Conservation (phyloP, 768 basidiomycete species). For the Pleurotus platypus region DNA sequence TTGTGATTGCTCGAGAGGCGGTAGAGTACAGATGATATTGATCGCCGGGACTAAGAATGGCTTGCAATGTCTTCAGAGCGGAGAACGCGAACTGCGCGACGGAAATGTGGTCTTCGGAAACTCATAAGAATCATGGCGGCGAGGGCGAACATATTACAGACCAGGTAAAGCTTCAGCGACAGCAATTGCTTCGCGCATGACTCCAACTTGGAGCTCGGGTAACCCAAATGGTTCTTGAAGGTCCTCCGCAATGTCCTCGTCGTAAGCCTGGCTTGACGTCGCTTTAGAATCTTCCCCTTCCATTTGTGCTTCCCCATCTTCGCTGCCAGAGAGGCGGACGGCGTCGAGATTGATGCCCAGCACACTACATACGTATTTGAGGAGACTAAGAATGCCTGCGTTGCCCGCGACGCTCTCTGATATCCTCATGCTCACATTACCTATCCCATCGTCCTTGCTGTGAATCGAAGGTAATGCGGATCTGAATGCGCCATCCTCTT, state of each 20-base stretch:
- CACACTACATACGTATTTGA: conserved; percentile 71
- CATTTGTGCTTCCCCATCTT: not conserved
- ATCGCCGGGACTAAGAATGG: conserved; percentile 67
- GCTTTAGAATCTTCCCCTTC: not conserved
- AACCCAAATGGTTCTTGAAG: conserved; percentile 72
- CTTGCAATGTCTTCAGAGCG: conserved; percentile 70
- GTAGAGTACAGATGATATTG: conserved; percentile 78
- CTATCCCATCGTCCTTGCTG: conserved; percentile 40
- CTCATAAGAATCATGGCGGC: not conserved
- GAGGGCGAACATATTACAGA: conserved; percentile 25
- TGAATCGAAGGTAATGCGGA: conserved; percentile 35
- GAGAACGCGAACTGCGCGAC: conserved; percentile 91
- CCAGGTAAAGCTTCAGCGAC: conserved; percentile 91
- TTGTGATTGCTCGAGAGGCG: conserved; percentile 66
- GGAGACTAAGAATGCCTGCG: conserved; percentile 68
- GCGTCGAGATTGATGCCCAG: conserved; percentile 82
- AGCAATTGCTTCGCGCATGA: conserved; percentile 89
- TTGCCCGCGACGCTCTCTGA: conserved; percentile 80
- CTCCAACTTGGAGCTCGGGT: conserved; percentile 92
- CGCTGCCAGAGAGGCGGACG: conserved; percentile 32
- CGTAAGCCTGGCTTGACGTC: conserved; percentile 15
- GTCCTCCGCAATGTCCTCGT: conserved; percentile 38
- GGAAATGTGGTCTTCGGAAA: conserved; percentile 65
- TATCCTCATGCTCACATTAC: conserved; percentile 65
- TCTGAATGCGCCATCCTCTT: conserved; percentile 57